phyloP scores from a whole-genome alignment of 371 early-diverging fungal genomes.

The Zychaea mexicana region DNA sequence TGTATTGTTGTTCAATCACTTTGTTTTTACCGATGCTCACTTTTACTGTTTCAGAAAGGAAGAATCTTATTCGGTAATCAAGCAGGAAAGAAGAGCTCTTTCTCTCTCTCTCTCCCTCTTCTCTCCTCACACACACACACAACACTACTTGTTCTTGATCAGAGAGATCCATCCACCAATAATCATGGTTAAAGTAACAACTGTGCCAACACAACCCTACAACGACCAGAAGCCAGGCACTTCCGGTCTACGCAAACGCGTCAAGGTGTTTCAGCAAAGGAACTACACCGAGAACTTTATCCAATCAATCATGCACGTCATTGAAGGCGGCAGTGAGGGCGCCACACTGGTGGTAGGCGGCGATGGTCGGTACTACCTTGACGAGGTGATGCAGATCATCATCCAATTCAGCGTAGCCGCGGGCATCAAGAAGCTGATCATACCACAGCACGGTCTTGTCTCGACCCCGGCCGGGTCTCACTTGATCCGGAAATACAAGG shows the following conservation, averaged over 20 bases:
- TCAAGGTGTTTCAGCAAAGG: constrained; percentile 92
- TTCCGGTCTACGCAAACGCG: constrained; percentile 93
- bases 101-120: neutral
- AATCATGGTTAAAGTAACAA: constrained; percentile 30
- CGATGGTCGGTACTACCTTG: constrained; percentile 93
- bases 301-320: constrained; percentile 79
- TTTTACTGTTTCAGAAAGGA: neutral
- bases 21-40: neutral
- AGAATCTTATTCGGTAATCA: neutral
- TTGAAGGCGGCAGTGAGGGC: constrained; percentile 67
- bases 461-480: constrained; percentile 97
- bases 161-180: no score
- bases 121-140: neutral
- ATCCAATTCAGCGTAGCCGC: constrained; percentile 86
- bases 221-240: constrained; percentile 98
- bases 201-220: constrained; percentile 69
- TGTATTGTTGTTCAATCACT: neutral
- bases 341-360: constrained; percentile 95
- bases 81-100: neutral
- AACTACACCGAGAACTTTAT: constrained; percentile 97
- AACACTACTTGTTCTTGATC: neutral
- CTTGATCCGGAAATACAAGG: constrained; percentile 86
- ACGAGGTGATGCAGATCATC: constrained; percentile 89
- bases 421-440: constrained; percentile 83
- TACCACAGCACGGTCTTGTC: constrained; percentile 92